Percentiles rank a stretch among this genome's conserved stretches.
These are phyloP conservation scores for Corylus heterophylla DNA, from an alignment of 306 rosid species.

Conservation along the genomic window DNA sequence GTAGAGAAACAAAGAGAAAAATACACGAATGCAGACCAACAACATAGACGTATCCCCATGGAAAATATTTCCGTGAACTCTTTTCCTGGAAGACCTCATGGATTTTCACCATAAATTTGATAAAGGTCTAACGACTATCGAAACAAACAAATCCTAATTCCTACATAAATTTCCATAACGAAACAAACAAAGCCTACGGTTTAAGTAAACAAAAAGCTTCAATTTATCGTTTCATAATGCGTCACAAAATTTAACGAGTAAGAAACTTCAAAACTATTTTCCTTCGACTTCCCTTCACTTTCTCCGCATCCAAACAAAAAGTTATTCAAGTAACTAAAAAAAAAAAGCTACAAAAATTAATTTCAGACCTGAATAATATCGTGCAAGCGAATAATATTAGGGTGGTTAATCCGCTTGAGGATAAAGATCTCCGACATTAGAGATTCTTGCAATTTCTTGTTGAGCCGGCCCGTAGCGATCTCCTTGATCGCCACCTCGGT, in stretches of 20 bases:
- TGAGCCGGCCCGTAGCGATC: slow-evolving; percentile 73
- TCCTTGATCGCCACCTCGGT: slow-evolving; percentile 98
- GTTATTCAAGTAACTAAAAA: not conserved
- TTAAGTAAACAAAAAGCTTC: not conserved
- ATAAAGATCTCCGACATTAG: slow-evolving; percentile 90
- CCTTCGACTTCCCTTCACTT: slow-evolving; percentile 15
- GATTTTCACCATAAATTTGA: not conserved
- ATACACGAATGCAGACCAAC: not conserved
- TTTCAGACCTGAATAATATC: slow-evolving; percentile 75
- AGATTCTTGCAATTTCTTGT: slow-evolving; percentile 87
- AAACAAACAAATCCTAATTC: not conserved
- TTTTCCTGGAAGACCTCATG: not conserved
- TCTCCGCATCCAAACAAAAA: slow-evolving; percentile 11
- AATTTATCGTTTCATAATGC: not conserved
- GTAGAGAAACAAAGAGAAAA: not conserved
- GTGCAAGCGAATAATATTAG: slow-evolving; percentile 83
- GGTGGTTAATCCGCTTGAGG: slow-evolving; percentile 78
- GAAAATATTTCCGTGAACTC: not conserved
- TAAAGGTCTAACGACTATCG: not conserved
- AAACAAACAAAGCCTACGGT: not conserved
- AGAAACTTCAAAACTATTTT: not conserved
- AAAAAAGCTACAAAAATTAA: not conserved
- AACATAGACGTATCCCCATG: too few species aligned
- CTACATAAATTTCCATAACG: not conserved
- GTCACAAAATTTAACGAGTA: not conserved